Conservation (phyloP, 2,329 filamentous ascomycete genomes). For the Zymoseptoria tritici region DNA sequence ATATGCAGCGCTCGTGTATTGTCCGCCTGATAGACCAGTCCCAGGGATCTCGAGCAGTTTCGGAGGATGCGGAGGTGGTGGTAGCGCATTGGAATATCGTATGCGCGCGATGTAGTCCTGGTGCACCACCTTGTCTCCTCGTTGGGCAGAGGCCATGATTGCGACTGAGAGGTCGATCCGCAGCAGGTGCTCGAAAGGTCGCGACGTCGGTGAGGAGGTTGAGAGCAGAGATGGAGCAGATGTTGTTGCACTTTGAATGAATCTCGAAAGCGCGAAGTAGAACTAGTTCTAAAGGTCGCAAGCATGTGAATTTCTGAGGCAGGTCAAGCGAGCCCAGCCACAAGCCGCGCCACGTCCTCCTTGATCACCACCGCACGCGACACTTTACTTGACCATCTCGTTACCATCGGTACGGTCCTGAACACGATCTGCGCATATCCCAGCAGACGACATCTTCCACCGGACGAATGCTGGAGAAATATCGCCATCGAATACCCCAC, state of each 20-base stretch:
- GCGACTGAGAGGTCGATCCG: too few relatives aligned
- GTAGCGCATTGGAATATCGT: constrained; percentile 90
- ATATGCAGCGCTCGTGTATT: constrained; percentile 86
- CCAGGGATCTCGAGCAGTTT: constrained; percentile 97
- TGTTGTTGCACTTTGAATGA: not conserved
- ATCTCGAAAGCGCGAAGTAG: not conserved
- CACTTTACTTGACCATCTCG: not conserved
- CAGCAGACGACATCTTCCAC: not conserved
- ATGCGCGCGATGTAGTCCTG: constrained; percentile 97
- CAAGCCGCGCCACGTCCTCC: not conserved
- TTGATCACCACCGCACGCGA: not conserved
- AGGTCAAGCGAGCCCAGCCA: not conserved
- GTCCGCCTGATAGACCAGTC: constrained; percentile 74
- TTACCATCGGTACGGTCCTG: not conserved
- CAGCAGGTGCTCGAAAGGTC: not conserved
- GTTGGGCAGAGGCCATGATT: constrained; percentile 22
- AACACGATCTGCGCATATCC: not conserved
- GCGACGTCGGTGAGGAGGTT: not conserved
- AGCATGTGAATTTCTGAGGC: not conserved
- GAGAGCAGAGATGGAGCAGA: not conserved
- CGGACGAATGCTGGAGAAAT: not conserved
- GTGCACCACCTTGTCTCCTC: constrained; percentile 47
- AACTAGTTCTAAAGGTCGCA: too few relatives aligned
- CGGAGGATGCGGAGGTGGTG: constrained; percentile 85
- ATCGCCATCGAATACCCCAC: not conserved